These are phyloP conservation scores for Monilinia fructigena DNA, from an alignment of 2,329 filamentous ascomycete genomes.

Conservation along the genomic window DNA sequence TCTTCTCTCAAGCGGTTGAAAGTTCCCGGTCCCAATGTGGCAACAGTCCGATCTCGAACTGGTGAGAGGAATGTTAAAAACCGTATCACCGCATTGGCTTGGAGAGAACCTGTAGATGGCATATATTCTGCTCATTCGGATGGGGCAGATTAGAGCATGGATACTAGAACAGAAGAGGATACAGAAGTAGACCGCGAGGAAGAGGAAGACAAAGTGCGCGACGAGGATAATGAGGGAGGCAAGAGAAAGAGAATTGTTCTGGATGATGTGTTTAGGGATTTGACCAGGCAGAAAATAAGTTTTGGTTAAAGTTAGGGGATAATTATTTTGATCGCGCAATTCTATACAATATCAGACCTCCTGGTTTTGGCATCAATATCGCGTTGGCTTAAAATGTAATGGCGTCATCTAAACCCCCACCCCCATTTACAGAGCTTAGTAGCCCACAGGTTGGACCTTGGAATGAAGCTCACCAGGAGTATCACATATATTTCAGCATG, in stretches of 20 bases:
- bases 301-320: conserved; percentile 44
- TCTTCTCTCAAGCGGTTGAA: conserved; percentile 64
- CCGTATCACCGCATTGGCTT: conserved; percentile 72
- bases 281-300: conserved; percentile 71
- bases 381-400: background rate
- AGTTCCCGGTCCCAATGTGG: conserved; percentile 56
- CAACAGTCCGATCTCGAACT: conserved; percentile 48
- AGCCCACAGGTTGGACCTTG: background rate
- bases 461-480: background rate
- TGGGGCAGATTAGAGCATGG: conserved; percentile 82
- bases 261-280: conserved; percentile 73
- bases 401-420: background rate
- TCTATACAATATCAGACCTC: background rate
- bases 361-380: background rate
- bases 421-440: background rate
- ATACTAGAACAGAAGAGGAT: conserved; percentile 53
- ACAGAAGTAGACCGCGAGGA: conserved; percentile 51
- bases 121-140: conserved; percentile 83
- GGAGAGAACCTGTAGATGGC: conserved; percentile 63
- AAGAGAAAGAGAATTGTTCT: conserved; percentile 75
- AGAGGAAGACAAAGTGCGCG: conserved; percentile 38
- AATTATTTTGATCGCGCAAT: background rate
- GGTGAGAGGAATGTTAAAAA: conserved; percentile 60
- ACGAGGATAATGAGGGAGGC: conserved; percentile 51
- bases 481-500: no score